Evolutionary conservation across 176 grass and related monocot genomes (phyloP), one percentile per base, ranked within the genome.

Genomic region (Aegilops tauschii): DNA sequence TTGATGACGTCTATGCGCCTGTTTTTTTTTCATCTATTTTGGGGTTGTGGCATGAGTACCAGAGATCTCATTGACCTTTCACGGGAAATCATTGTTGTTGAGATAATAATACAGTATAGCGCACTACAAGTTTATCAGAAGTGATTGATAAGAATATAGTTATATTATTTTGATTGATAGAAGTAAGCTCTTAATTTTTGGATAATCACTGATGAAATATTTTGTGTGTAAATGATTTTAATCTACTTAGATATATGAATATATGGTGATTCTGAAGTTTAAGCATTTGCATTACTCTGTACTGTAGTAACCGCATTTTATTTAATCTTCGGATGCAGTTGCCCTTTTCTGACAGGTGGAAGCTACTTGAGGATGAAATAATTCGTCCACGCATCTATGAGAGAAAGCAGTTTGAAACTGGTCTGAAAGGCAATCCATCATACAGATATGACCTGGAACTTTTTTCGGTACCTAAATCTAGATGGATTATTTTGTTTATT

Each of bases 391-490:
- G 94, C 25, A 93, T 91, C 73, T 62, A 90, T 64, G 97, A 98
- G 73, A 98, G 88, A 78, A 95, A 92, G 37, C 86, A 93, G 65
- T 92, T 98, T 71, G 95, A 98, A 80, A 91, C 83, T 87, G 95
- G 94, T 70, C 69, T 78, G 66, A 98, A 94, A 86, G 79, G 74
- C 70, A 96, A 99, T 54, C 92, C 92, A 21, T 56, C 89, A 77
- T 99, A 99, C 79, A 96, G 87, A 99, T 99, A 99, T 76, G 97
- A 99, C 61, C 92, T 99, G 94, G 97, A 99, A 79, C 90, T 91
- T 85, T 99, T 99, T 93, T 88, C 90, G 70, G 97, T 99, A 99
- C n/a, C 63, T 32, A 76, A 65, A 52, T 82, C 12, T 76, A 31
- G 17, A n/a, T 56, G 74, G 9, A 17, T 47, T 83, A 37, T 20